A percentile compares a stretch with the other conserved stretches of the same genome.
These are phyloP conservation scores for Boletus reticuloceps DNA, from an alignment of 768 basidiomycete genomes.

Conservation along the genomic window DNA sequence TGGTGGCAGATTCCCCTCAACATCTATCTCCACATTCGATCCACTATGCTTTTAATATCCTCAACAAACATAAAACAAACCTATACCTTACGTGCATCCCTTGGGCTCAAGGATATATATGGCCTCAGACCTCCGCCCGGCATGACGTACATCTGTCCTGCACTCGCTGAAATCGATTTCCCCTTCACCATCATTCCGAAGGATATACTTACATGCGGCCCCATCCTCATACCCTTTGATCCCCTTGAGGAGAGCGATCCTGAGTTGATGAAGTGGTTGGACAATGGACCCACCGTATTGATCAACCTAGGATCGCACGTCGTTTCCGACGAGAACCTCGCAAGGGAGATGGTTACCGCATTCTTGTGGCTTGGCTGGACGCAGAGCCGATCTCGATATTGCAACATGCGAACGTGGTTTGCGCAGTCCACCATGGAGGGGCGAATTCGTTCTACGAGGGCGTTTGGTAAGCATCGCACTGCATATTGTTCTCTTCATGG, in stretches of 20 bases:
- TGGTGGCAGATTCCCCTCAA: conserved; percentile 16
- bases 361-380: conserved; percentile 12
- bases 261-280: conserved; percentile 2
- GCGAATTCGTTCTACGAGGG: conserved; percentile 3
- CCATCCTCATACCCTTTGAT: conserved; percentile 4
- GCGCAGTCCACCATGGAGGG: neutral
- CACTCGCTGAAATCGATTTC: conserved; percentile 1
- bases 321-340: neutral
- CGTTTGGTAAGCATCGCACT: neutral
- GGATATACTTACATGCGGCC: conserved; percentile 6
- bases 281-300: conserved; percentile 10
- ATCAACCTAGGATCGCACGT: conserved; percentile 11
- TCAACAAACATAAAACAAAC: neutral
- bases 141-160: conserved; percentile 1
- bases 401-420: neutral
- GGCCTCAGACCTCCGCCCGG: neutral
- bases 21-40: conserved; percentile 3
- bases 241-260: conserved; percentile 6
- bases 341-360: conserved; percentile 1
- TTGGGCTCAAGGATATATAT: neutral
- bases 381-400: conserved; percentile 9
- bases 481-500: neutral
- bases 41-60: neutral
- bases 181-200: conserved; percentile 2
- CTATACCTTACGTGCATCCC: neutral